Conservation (phyloP, 2,329 filamentous ascomycete genomes). For the Alternaria viburni region DNA sequence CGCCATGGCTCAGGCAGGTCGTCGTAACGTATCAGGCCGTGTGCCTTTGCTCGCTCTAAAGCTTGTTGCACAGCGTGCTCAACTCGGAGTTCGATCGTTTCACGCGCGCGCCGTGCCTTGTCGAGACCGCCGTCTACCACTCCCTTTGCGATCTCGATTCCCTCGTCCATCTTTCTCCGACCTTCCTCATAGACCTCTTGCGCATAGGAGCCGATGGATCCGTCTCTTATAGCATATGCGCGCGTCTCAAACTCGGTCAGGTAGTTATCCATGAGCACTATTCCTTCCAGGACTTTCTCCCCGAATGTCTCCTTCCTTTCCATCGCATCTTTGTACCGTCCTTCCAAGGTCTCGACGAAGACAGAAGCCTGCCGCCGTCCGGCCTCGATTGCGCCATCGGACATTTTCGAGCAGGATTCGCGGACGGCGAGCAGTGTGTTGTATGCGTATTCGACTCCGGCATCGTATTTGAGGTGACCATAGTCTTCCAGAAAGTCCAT, state of each 20-base stretch:
- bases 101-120: slow-evolving; percentile 80
- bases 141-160: slow-evolving; percentile 74
- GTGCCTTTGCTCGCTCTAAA: slow-evolving; percentile 74
- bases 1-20: slow-evolving; percentile 92
- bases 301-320: slow-evolving; percentile 84
- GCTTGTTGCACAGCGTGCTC: slow-evolving; percentile 86
- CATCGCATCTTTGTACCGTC: slow-evolving; percentile 83
- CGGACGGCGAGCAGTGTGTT: slow-evolving; percentile 85
- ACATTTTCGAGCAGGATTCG: slow-evolving; percentile 85
- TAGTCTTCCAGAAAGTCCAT: slow-evolving; percentile 90
- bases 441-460: slow-evolving; percentile 83
- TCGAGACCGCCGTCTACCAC: slow-evolving; percentile 83
- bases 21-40: slow-evolving; percentile 85
- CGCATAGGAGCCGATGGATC: slow-evolving; percentile 75
- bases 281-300: slow-evolving; percentile 87
- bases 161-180: slow-evolving; percentile 79
- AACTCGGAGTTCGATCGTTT: slow-evolving; percentile 64
- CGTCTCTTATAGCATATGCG: slow-evolving; percentile 79
- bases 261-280: slow-evolving; percentile 85
- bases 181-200: slow-evolving; percentile 78
- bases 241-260: slow-evolving; percentile 83
- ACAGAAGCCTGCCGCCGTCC: slow-evolving; percentile 83
- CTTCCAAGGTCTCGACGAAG: slow-evolving; percentile 90
- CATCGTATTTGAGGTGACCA: slow-evolving; percentile 81
- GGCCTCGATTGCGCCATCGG: slow-evolving; percentile 86